Base-by-base conservation (phyloP, 345 rosid species). In the Brassica rapa region DNA sequence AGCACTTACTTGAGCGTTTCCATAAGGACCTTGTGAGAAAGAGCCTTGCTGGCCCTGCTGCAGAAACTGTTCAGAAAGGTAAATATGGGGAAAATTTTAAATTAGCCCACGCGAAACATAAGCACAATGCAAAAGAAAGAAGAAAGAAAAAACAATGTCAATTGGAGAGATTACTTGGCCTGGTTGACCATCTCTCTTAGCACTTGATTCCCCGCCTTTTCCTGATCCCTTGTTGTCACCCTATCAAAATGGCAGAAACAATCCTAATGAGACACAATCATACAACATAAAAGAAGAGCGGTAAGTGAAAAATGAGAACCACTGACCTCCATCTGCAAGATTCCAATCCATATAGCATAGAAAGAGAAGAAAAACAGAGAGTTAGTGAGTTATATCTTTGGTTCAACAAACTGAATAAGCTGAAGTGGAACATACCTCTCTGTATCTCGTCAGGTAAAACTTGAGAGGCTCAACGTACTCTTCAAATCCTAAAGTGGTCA, bases 141-240 rank as follows among this genome's bases (percentile, higher is more conserved):
- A 39, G 3, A 39, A 9, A 37, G 9, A 33, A 9, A 35, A 8
- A 8, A 10, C 14, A 4, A 8, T 37, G 32, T 53, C 2, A 46
- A 9, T 0, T 8, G 10, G 55, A 79, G 27, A 67, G 37, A 21
- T 62, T 78, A 89, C 97, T 71, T 84, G 84, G 80, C 69, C 79
- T 24, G 71, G 82, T 60, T 83, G 91, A 51, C 71, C 84, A 53
- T 87, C 94, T 65, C 77, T 88, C 81, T 81, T 89, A 41, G 81
- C 73, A 64, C 86, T 84, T 51, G 87, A 14, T 25, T 94, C 98
- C 57, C 90, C 95, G 12, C 87, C 86, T 78, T 89, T 92, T 67
- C 77, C 87, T 9, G 88, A 83, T n/a, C 92, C 94, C 85, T 91
- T 91, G 15, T 84, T 82, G 83, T 94, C 97, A 83, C 95, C 97